Evolutionary conservation across 1,284 basidiomycete genomes (phyloP), one percentile per base, ranked within the genome.

Genomic region (Trametes versicolor): DNA sequence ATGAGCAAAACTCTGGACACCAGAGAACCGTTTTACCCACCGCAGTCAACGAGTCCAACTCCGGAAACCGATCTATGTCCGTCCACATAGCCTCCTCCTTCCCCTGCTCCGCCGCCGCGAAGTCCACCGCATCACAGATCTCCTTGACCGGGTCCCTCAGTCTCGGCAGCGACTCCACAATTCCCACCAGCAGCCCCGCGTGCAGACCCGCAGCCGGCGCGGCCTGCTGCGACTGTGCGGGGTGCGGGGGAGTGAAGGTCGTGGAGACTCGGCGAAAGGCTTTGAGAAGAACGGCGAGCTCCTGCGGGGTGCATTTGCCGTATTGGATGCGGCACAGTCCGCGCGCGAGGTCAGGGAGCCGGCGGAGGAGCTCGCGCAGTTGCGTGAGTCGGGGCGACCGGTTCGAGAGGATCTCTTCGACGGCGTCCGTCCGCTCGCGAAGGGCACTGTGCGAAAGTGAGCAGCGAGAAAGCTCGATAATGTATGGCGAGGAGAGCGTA

Each of bases 251-350:
- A 1, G 64, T 82, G 70, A 95, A 96, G 6, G 92, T 86, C 34
- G 80, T 80, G 0, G 88, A 90, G 47, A 97, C 83, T 50, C 90
- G 91, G 47, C 88, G 83, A 65, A 98, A 92, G 2, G 93, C 90
- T 6, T 89, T 83, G 1, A 99, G 82, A 19, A 99, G 82, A 5
- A 88, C 80, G 0, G 89, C 87, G 5, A 99, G 84, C 75, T 99
- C 97, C 71, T 90, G 85, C 0, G 97, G 94, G 0, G 91, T 92
- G 62, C 94, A 94, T 91, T 96, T 93, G 54, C 93, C 92, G 72
- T 98, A 97, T 72, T 96, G 95, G 55, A 99, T 92, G 34, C 95
- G 83, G 63, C 92, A 94, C 15, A 99, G 80, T 0, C 97, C 97
- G 70, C 89, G 91, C 1, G 95, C 92, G 43, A 99, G 87, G 75